Conservation (phyloP, 306 rosid species). For the Delonix regia region DNA sequence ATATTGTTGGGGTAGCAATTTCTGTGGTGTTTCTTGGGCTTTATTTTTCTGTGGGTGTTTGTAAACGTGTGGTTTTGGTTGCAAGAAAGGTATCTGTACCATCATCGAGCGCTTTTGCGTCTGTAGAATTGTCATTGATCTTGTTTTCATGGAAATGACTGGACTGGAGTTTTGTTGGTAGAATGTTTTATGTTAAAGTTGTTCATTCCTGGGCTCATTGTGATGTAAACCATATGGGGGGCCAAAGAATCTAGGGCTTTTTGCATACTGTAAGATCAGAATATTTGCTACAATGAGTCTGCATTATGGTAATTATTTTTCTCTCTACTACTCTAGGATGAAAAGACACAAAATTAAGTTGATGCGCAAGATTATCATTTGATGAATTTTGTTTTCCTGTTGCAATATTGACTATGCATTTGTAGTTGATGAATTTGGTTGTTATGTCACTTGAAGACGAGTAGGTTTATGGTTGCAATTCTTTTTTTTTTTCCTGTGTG, state of each 20-base stretch:
- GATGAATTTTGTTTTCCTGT: conserved; percentile 20
- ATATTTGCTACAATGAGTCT: conserved; percentile 30
- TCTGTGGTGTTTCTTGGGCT: conserved; percentile 15
- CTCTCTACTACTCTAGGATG: neutral
- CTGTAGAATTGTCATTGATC: conserved; percentile 30
- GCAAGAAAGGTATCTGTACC: neutral
- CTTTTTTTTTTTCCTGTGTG: conserved; percentile 27
- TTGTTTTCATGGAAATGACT: conserved; percentile 24
- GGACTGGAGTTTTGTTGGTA: conserved; percentile 13
- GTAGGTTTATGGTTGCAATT: conserved; percentile 12
- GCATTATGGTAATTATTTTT: conserved; percentile 31
- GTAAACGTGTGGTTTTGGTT: conserved; percentile 1
- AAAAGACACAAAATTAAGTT: neutral
- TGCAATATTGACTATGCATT: conserved; percentile 18
- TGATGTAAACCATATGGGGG: conserved; percentile 37
- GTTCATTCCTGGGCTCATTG: conserved; percentile 31
- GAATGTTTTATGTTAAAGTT: conserved; percentile 23
- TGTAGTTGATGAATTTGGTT: conserved; percentile 33
- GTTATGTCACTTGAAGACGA: conserved; percentile 8
- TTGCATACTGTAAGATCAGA: conserved; percentile 45
- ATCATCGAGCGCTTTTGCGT: conserved; percentile 22
- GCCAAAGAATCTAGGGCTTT: conserved; percentile 52
- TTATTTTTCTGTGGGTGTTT: neutral
- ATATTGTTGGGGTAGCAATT: conserved; percentile 1
- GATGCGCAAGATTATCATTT: conserved; percentile 34